Base-by-base conservation (phyloP, 2,329 filamentous ascomycete species). In the Cladosporium sp. region DNA sequence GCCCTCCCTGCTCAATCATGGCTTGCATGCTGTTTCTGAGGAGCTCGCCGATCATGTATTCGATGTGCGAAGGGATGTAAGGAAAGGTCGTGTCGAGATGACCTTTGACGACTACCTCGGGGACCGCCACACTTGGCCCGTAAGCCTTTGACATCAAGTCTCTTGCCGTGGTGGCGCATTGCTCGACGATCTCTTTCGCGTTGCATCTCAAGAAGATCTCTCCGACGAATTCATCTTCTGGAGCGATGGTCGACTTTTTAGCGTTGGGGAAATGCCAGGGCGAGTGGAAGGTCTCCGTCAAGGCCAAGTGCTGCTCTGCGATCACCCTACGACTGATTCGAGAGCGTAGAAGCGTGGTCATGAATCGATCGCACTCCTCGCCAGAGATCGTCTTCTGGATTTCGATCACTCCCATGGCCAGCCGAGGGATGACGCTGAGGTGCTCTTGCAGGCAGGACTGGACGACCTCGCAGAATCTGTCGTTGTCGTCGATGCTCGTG, bases 31-130 rank as follows among this genome's bases (percentile, higher is more conserved):
- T 95, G 71, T 99, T 99, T 32, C 93, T 85, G 19, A 99, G 77
- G 18, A 99, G 83, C 72, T 99, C 93, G 45, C 93, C 91, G 51
- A 99, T 82, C 61, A 99, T 96, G 70, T 99, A 99, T 71, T 99
- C 92, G 45, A 99, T 80, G 67, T 97, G 93, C 64, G 86, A 93
- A 45, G 96, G 80, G 57, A 99, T 97, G 64, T 96, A 99, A 1
- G 95, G 93, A 64, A 99, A 99, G 27, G 85, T 95, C 4, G 91
- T 91, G 24, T 88, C 83, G 2, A 93, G 77, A 65, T 99, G 90
- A 18, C 95, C 93, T 55, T 86, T 80, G 51, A 99, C 78, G 41
- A 80, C 82, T 68, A 99, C 88, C 56, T 90, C 83, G 4, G 93
- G 93, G 1, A 99, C 79, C 44, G 78, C 73, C 1, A 84, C 79